Percentiles rank a stretch among this genome's conserved stretches.
Evolutionary conservation across 768 basidiomycete genomes (phyloP).

Genomic region (Clitopilus passeckerianus): DNA sequence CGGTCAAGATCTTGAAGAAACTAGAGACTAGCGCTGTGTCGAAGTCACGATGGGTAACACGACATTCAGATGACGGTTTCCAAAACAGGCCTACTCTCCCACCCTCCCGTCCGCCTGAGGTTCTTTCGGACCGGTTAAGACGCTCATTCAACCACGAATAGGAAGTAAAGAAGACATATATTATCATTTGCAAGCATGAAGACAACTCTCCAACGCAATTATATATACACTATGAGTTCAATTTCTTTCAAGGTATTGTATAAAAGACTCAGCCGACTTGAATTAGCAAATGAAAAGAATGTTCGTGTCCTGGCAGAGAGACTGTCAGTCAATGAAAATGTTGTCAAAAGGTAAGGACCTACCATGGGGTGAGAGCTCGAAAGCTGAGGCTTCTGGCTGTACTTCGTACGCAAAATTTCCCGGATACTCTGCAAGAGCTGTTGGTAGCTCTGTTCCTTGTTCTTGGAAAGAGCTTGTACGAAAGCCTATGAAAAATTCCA

Average conservation of each 20-base stretch:
- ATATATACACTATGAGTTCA: too few species aligned
- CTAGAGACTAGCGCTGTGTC: neutral
- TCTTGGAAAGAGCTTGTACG: constrained; percentile 35
- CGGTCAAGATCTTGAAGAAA: neutral
- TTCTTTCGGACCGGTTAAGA: neutral
- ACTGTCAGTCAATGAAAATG: neutral
- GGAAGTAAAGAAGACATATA: too few species aligned
- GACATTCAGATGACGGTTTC: neutral
- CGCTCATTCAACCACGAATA: too few species aligned
- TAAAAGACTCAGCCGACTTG: too few species aligned
- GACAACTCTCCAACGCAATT: too few species aligned
- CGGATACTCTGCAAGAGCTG: constrained; percentile 33
- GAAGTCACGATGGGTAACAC: neutral
- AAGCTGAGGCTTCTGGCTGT: constrained; percentile 39
- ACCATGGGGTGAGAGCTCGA: constrained; percentile 41
- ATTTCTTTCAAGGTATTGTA: too few species aligned
- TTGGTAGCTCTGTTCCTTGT: constrained; percentile 31
- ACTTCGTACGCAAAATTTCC: constrained; percentile 32
- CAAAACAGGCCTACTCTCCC: neutral
- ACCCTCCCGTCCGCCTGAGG: neutral
- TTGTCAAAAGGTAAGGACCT: constrained; percentile 9
- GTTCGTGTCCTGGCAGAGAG: neutral
- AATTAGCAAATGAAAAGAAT: constrained; percentile 1
- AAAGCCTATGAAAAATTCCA: constrained; percentile 46
- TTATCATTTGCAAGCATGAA: too few species aligned